phyloP scores from a whole-genome alignment of 176 grass and related monocot species.

The Elymus sibiricus region DNA sequence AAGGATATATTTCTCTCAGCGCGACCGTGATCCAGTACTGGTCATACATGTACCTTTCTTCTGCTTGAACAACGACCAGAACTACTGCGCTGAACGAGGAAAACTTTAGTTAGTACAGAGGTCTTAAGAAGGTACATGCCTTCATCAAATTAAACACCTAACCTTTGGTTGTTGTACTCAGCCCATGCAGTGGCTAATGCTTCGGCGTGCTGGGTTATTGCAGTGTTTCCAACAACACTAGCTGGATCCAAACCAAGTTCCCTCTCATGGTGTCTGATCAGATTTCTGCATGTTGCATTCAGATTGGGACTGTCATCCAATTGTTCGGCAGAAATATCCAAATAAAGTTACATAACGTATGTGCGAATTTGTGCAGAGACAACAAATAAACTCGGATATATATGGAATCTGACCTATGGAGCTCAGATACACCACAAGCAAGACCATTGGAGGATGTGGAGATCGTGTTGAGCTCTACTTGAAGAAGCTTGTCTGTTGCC shows the following conservation, averaged over 20 bases:
- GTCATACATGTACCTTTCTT: constrained; percentile 74
- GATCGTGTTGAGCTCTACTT: constrained; percentile 72
- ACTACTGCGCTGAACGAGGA: constrained; percentile 43
- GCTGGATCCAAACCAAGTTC: constrained; percentile 24
- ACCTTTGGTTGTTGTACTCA: constrained; percentile 51
- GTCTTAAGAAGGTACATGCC: neutral
- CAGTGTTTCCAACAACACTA: constrained; percentile 23
- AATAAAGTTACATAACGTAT: neutral
- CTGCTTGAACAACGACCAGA: constrained; percentile 56
- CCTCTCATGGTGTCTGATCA: constrained; percentile 21
- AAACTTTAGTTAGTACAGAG: neutral
- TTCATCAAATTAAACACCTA: neutral
- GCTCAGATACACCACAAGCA: constrained; percentile 51
- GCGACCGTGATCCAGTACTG: constrained; percentile 52
- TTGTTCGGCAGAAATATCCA: neutral
- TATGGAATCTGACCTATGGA: constrained; percentile 43
- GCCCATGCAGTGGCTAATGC: constrained; percentile 39
- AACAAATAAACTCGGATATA: neutral
- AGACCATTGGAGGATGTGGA: constrained; percentile 65
- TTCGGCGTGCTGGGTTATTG: constrained; percentile 30
- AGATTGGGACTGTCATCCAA: neutral
- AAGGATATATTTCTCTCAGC: constrained; percentile 71
- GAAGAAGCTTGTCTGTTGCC: constrained; percentile 48
- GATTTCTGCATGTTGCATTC: constrained; percentile 10
- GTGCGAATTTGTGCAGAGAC: neutral